These are phyloP conservation scores for Neostapfia colusana DNA, from an alignment of 176 grass and related monocot genomes.

Conservation along the genomic window DNA sequence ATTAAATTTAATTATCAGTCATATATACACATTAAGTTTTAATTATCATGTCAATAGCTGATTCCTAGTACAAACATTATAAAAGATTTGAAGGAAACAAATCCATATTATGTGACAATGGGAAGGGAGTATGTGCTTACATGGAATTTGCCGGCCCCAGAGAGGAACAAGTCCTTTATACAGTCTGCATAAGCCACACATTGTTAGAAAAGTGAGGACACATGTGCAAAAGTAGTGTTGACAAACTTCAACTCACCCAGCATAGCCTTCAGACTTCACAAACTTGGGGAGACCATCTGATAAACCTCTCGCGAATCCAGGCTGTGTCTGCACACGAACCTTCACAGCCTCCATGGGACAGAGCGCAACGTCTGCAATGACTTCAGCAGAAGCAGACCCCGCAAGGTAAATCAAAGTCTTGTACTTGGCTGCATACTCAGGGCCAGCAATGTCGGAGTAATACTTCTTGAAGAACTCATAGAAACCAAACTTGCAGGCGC, in stretches of 20 bases:
- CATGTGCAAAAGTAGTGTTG: background rate
- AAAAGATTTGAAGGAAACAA: background rate
- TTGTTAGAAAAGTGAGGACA: slow-evolving; percentile 6
- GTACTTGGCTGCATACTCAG: slow-evolving; percentile 66
- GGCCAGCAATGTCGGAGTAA: slow-evolving; percentile 66
- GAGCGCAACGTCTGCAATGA: slow-evolving; percentile 71
- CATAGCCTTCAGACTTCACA: slow-evolving; percentile 68
- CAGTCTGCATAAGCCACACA: slow-evolving; percentile 51
- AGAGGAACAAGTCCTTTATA: slow-evolving; percentile 88
- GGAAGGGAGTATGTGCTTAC: slow-evolving; percentile 41
- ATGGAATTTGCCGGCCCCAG: slow-evolving; percentile 78
- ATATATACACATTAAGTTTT: slow-evolving; percentile 7
- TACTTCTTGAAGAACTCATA: slow-evolving; percentile 86
- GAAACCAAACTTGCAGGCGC: slow-evolving; percentile 66
- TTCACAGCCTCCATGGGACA: slow-evolving; percentile 89
- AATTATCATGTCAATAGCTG: background rate
- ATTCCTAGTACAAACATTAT: background rate
- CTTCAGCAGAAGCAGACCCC: slow-evolving; percentile 72
- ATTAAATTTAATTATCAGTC: background rate
- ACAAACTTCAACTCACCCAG: slow-evolving; percentile 47
- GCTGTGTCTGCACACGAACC: slow-evolving; percentile 74
- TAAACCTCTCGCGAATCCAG: slow-evolving; percentile 70
- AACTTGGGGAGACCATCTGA: slow-evolving; percentile 76
- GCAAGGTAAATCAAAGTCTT: slow-evolving; percentile 81
- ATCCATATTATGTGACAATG: background rate